Base-by-base conservation (phyloP, 2,329 filamentous ascomycete genomes). In the Neopestalotiopsis sp. region DNA sequence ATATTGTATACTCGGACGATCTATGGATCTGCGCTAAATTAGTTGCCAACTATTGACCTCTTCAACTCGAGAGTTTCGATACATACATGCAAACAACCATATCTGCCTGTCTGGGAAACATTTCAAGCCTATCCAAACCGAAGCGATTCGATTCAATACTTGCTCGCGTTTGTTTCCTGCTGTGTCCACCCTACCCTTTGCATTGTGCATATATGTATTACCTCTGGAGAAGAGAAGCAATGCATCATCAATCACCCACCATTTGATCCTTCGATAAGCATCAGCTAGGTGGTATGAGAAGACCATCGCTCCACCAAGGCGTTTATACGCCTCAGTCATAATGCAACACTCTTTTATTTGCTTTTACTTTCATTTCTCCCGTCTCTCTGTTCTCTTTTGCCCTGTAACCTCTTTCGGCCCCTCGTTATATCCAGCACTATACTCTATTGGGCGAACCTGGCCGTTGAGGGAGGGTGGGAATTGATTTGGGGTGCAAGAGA, bases 361-460 rank as follows among this genome's bases (percentile, higher is more conserved):
- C 10, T 38, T 38, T 9, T 38, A 38, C 34, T 38, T 7, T 38
- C 34, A 7, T 38, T 10, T 10, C 34, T 38, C 49, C 6, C 13
- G 49, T 34, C 30, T 14, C 57, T 34, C 57, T 14, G 6, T 13
- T 32, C 9, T 30, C 14, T n/a, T 24, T 20, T 30, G 30, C 10
- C 5, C 34, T 34, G 40, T 17, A 62, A 20, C 17, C 7, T n/a
- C 20, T 30, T 17, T 12, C 30, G 30, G 59, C 59, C 32, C 32
- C 28, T 62, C 57, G n/a, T 10, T 30, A 4, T 7, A 4, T 4
- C 59, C 17, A 34, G 38, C 62, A 65, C 63, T 66, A 66, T 49
- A 66, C 63, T 40, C n/a, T 14, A 49, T 66, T 20, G 20, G 63
- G 63, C 45, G 14, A 57, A 13, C 30, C 63, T 17, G 14, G n/a